Base-by-base conservation (phyloP, 2,329 filamentous ascomycete genomes). In the Apiospora aurea region DNA sequence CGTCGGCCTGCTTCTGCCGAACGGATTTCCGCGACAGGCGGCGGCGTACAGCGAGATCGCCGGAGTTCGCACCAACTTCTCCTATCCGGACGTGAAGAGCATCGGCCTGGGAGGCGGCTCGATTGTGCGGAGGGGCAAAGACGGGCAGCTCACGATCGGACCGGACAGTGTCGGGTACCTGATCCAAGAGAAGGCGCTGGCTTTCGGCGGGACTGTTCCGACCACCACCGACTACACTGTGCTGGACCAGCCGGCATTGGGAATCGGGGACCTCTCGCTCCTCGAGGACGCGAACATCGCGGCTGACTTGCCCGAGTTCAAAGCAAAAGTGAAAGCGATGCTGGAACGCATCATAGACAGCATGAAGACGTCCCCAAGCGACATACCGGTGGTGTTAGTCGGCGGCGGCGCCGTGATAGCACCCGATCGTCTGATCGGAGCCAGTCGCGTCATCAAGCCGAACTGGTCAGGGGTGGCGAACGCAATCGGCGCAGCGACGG, bases 161-260 rank as follows among this genome's bases (percentile, higher is more conserved):
- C 90, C 90, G 0, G 89, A 91, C 38, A 90, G 87, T n/a, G 89
- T 91, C 5, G 90, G 88, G 1, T 87, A 90, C 70, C 85, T 86
- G 72, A 81, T 92, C 4, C 82, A 83, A 0, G 81, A 86, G 64
- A 86, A 91, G 69, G 84, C 89, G 0, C 70, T 88, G 0, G 82
- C 89, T 0, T 92, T 92, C 75, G 88, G 87, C 4, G 90, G 89
- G 41, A 81, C 83, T 38, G 81, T 85, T 0, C 79, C 88, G 1
- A 93, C 91, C 0, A 83, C 90, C 0, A 93, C 90, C 0, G 90
- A 93, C 77, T 81, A 85, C 69, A 82, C 85, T 0, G 81, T 86
- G 3, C 71, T 83, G 26, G 77, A 77, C 0, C 78, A 83, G 29
- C 74, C 76, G 13, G 74, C 69, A 0, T 67, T 84, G 13, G 74